Percentiles rank a stretch among this genome's conserved stretches.
Conservation (phyloP, 2,329 filamentous ascomycete species). For the Neopestalotiopsis clavispora region DNA sequence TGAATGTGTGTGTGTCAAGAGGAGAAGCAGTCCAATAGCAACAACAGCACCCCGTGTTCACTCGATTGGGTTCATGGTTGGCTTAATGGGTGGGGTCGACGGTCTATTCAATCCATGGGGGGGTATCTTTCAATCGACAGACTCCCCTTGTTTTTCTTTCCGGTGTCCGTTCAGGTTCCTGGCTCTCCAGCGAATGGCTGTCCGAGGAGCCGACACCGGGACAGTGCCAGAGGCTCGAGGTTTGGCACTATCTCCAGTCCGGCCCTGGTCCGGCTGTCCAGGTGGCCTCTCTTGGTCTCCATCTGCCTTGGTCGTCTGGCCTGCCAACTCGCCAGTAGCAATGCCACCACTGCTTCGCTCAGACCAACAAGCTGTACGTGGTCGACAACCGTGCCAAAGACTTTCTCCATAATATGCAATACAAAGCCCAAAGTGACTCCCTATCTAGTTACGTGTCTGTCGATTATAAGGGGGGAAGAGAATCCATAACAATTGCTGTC, state of each 20-base stretch:
- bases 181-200: constrained; percentile 4
- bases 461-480: neutral
- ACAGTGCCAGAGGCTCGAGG: neutral
- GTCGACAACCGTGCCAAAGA: constrained; percentile 12
- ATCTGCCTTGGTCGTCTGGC: neutral
- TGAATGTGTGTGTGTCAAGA: neutral
- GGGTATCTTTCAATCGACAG: neutral
- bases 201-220: constrained; percentile 9
- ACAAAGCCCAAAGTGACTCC: neutral
- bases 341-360: constrained; percentile 7
- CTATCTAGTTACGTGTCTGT: neutral
- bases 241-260: constrained; percentile 10
- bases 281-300: neutral
- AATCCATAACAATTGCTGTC: neutral
- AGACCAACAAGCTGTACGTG: constrained; percentile 14
- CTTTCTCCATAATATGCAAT: constrained; percentile 6
- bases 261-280: neutral
- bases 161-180: neutral
- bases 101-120: neutral
- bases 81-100: neutral
- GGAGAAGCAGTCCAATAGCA: neutral
- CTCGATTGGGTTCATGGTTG: neutral
- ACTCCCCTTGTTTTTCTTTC: neutral
- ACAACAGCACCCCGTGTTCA: neutral
- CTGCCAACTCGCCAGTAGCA: neutral